These are phyloP conservation scores for Boletus coccyginus DNA, from an alignment of 768 basidiomycete genomes.

Conservation along the genomic window DNA sequence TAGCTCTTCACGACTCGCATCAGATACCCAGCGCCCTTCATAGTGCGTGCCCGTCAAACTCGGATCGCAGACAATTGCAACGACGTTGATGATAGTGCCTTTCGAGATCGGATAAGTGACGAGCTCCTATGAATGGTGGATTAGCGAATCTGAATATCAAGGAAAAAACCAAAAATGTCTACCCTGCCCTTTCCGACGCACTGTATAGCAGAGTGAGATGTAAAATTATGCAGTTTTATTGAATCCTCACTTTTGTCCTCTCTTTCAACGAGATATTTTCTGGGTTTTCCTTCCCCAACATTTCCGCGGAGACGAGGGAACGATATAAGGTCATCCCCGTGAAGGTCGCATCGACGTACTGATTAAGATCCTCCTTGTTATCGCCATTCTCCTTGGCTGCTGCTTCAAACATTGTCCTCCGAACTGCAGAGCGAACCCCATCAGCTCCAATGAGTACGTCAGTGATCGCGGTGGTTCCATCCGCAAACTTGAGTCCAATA, in stretches of 20 bases:
- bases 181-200: constrained; percentile 14
- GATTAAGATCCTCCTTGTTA: not conserved
- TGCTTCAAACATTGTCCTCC: constrained; percentile 22
- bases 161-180: not conserved
- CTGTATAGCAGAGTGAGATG: constrained; percentile 12
- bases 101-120: constrained; percentile 39
- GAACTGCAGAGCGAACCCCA: constrained; percentile 37
- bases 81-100: constrained; percentile 37
- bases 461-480: constrained; percentile 24
- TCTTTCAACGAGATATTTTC: constrained; percentile 19
- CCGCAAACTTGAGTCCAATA: constrained; percentile 11
- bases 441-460: constrained; percentile 48
- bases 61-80: constrained; percentile 29
- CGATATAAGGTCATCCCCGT: constrained; percentile 43
- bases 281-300: constrained; percentile 25
- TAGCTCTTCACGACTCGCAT: constrained; percentile 34
- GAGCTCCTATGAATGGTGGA: constrained; percentile 30
- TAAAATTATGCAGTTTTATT: not conserved
- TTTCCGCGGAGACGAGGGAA: constrained; percentile 33
- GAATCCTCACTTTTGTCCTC: constrained; percentile 20
- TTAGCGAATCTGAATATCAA: not conserved
- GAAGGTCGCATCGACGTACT: constrained; percentile 33
- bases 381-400: not conserved
- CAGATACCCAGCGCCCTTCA: constrained; percentile 32
- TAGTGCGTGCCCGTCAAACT: constrained; percentile 29